Conservation (phyloP, 768 basidiomycete genomes). For the Dictyophora rubrovolvata region DNA sequence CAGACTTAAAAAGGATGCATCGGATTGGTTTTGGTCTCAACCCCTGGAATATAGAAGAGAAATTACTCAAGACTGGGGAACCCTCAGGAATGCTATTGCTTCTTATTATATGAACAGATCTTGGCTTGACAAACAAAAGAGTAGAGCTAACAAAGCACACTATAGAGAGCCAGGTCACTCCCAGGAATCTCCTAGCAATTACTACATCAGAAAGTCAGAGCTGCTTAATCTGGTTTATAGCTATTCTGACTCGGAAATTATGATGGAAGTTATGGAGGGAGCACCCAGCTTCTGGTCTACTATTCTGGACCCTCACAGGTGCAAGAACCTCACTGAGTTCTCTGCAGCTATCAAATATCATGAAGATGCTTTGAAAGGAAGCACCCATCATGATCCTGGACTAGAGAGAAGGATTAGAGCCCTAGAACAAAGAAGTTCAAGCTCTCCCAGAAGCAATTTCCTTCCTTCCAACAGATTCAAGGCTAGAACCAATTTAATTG, state of each 20-base stretch:
- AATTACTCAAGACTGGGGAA: slow-evolving; percentile 22
- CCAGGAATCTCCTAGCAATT: slow-evolving; percentile 24
- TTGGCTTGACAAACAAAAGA: slow-evolving; percentile 22
- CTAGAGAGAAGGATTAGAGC: neutral
- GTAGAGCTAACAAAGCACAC: slow-evolving; percentile 16
- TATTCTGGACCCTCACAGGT: slow-evolving; percentile 10
- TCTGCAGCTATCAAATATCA: slow-evolving; percentile 15
- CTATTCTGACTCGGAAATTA: slow-evolving; percentile 22
- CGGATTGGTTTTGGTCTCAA: slow-evolving; percentile 23
- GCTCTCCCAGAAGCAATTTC: neutral
- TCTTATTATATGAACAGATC: slow-evolving; percentile 25
- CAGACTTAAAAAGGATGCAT: slow-evolving; percentile 14
- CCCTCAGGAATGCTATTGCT: slow-evolving; percentile 17
- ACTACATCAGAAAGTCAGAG: slow-evolving; percentile 24
- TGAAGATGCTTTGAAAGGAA: slow-evolving; percentile 6
- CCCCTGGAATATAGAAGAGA: slow-evolving; percentile 4
- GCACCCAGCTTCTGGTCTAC: slow-evolving; percentile 23
- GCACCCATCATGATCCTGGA: neutral
- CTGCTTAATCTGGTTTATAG: slow-evolving; percentile 14
- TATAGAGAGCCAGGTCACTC: slow-evolving; percentile 21
- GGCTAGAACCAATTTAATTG: slow-evolving; percentile 5
- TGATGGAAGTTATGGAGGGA: slow-evolving; percentile 26
- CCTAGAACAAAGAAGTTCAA: neutral
- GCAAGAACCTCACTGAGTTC: slow-evolving; percentile 8
- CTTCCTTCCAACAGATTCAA: neutral